Evolutionary conservation across 2,329 filamentous ascomycete species (phyloP), one percentile per base, ranked within the genome.

Genomic region (Pseudogymnoascus sp.): DNA sequence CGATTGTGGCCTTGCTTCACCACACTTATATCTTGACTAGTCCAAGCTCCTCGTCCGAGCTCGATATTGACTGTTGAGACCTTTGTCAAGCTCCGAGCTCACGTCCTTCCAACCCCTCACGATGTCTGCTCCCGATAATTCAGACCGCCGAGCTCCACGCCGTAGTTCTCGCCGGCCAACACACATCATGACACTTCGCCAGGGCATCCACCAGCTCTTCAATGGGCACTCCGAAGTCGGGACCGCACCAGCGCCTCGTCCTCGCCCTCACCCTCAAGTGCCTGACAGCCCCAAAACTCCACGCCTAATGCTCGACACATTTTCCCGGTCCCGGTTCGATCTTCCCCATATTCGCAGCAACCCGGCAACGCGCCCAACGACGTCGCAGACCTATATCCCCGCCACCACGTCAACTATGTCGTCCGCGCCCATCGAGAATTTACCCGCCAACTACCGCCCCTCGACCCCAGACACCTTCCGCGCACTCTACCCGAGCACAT

Each of bases 241-340:
- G 47, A 4, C 4, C n/a, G 4, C 26, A 8, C 47, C 26, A 16
- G n/a, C 26, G 13, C n/a, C n/a, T n/a, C n/a, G n/a, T n/a, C 5
- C 26, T 33, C 47, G 47, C 3, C 24, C 44, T 14, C 47, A 4
- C 47, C 47, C 47, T 50, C 72, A 71, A 21, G 73, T 73, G 26
- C 64, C 69, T 16, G 75, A 78, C 56, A 79, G 76, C 19, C 80
- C 80, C 35, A 84, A 84, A 68, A 77, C 79, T 1, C 78, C 80
- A 2, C 73, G 74, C 2, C 76, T 78, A 59, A 70, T 72, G 16
- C 68, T 79, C 3, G 72, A 74, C n/a, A 70, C 72, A 31, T 67
- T 80, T 24, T 75, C 79, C 10, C 76, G 75, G 31, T 77, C 76
- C 26, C 72, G 76, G 60, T 68, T 80, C 26, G 72, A 76, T 62